phyloP scores from a whole-genome alignment of 352 stramenopile species.

The Phytophthora aleatoria region DNA sequence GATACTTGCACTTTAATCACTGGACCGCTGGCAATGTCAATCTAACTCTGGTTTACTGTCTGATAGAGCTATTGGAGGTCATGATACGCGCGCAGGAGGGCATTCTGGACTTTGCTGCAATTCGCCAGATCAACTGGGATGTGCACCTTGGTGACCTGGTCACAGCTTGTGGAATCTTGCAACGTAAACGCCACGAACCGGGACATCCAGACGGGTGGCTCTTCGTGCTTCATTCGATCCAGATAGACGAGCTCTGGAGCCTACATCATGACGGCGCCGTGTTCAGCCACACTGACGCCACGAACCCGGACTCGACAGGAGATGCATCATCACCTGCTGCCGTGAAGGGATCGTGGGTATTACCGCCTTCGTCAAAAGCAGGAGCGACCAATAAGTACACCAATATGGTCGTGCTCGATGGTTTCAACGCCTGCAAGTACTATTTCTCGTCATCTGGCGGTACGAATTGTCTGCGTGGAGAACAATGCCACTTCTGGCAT shows the following conservation, averaged over 20 bases:
- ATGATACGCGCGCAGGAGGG: slow-evolving; percentile 77
- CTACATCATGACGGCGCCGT: slow-evolving; percentile 48
- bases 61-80: slow-evolving; percentile 72
- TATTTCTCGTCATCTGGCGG: slow-evolving; percentile 77
- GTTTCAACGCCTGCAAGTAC: slow-evolving; percentile 87
- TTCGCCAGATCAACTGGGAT: slow-evolving; percentile 82
- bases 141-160: slow-evolving; percentile 78
- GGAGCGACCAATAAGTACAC: slow-evolving; percentile 66
- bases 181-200: slow-evolving; percentile 44
- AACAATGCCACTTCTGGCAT: slow-evolving; percentile 85
- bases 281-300: slow-evolving; percentile 54
- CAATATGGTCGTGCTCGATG: slow-evolving; percentile 81
- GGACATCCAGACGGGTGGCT: slow-evolving; percentile 45
- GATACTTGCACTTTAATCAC: background rate
- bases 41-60: background rate
- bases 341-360: slow-evolving; percentile 48
- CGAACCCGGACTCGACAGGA: slow-evolving; percentile 1
- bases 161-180: slow-evolving; percentile 43
- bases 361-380: slow-evolving; percentile 61
- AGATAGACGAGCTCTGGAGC: slow-evolving; percentile 67
- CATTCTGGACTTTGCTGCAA: slow-evolving; percentile 58
- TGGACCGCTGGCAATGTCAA: background rate
- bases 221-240: slow-evolving; percentile 52
- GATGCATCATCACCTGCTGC: slow-evolving; percentile 1
- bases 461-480: slow-evolving; percentile 66